Conservation (phyloP, 257 asterid genomes). For the Gynochthodes officinalis region DNA sequence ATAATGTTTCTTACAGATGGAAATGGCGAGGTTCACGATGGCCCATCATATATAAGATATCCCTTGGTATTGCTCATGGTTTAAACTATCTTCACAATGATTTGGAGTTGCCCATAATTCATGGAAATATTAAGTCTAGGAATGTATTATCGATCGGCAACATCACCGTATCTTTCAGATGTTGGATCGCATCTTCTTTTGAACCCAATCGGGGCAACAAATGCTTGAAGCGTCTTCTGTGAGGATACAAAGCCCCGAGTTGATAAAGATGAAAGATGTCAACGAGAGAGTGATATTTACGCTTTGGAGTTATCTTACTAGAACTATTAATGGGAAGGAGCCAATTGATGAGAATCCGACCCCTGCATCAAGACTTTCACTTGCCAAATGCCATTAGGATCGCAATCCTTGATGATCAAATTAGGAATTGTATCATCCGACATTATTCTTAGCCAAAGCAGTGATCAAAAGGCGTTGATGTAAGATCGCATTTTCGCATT, state of each 20-base stretch:
- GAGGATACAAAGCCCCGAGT: slow-evolving; percentile 81
- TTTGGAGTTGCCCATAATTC: slow-evolving; percentile 57
- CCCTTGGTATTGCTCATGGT: slow-evolving; percentile 63
- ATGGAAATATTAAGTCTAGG: slow-evolving; percentile 81
- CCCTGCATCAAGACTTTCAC: slow-evolving; percentile 51
- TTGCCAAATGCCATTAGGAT: slow-evolving; percentile 55
- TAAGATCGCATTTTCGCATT: slow-evolving; percentile 49
- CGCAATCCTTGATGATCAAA: slow-evolving; percentile 71
- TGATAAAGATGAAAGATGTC: slow-evolving; percentile 73
- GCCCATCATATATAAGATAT: slow-evolving; percentile 59
- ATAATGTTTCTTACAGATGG: slow-evolving; percentile 54
- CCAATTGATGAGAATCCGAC: slow-evolving; percentile 45
- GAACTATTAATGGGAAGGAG: slow-evolving; percentile 73
- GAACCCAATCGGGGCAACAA: slow-evolving; percentile 62
- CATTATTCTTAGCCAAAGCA: slow-evolving; percentile 45
- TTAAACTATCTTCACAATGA: slow-evolving; percentile 61
- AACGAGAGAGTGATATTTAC: slow-evolving; percentile 64
- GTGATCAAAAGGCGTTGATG: slow-evolving; percentile 28
- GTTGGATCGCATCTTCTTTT: slow-evolving; percentile 67
- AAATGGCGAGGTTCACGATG: slow-evolving; percentile 58
- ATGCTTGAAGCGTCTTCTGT: slow-evolving; percentile 66
- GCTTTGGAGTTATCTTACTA: slow-evolving; percentile 73
- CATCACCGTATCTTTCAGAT: slow-evolving; percentile 69
- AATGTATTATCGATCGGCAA: slow-evolving; percentile 57
- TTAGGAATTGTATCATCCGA: slow-evolving; percentile 61